These are phyloP conservation scores for Chimonanthus salicifolius DNA, from an alignment of 164 flowering plant genomes.

Conservation along the genomic window DNA sequence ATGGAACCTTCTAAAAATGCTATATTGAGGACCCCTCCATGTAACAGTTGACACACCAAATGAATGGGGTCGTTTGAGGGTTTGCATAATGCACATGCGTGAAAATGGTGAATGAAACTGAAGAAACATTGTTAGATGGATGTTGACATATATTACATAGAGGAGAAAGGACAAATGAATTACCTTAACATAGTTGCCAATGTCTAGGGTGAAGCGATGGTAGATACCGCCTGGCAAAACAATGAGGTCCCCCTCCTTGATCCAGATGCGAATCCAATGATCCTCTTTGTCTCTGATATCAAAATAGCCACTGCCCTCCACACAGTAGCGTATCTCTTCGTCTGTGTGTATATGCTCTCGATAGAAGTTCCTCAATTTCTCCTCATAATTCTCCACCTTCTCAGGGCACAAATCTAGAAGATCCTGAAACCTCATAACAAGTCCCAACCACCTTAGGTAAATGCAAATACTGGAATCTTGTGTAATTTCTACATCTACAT, in stretches of 20 bases:
- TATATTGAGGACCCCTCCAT: too few relatives aligned
- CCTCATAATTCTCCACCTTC: conserved; percentile 70
- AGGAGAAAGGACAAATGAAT: not conserved
- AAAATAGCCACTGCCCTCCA: conserved; percentile 88
- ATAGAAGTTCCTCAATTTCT: conserved; percentile 84
- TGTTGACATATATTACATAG: too few relatives aligned
- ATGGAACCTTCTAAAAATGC: too few relatives aligned
- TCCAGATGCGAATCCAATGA: conserved; percentile 84
- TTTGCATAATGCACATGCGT: too few relatives aligned
- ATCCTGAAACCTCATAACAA: conserved; percentile 39
- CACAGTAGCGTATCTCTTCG: conserved; percentile 91
- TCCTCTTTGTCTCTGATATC: conserved; percentile 85
- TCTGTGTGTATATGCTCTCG: conserved; percentile 86
- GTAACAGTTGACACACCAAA: too few relatives aligned
- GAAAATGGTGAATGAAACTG: too few relatives aligned
- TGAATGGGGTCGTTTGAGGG: too few relatives aligned
- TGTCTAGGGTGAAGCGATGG: conserved; percentile 91
- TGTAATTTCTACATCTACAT: not conserved
- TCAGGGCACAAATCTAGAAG: conserved; percentile 83
- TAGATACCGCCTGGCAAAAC: conserved; percentile 90
- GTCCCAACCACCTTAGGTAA: not conserved
- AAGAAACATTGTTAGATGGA: too few relatives aligned
- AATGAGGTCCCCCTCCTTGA: conserved; percentile 82
- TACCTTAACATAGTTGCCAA: conserved; percentile 77
- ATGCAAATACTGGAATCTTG: not conserved